Conservation (phyloP, 768 basidiomycete genomes). For the Harrya chromipes region DNA sequence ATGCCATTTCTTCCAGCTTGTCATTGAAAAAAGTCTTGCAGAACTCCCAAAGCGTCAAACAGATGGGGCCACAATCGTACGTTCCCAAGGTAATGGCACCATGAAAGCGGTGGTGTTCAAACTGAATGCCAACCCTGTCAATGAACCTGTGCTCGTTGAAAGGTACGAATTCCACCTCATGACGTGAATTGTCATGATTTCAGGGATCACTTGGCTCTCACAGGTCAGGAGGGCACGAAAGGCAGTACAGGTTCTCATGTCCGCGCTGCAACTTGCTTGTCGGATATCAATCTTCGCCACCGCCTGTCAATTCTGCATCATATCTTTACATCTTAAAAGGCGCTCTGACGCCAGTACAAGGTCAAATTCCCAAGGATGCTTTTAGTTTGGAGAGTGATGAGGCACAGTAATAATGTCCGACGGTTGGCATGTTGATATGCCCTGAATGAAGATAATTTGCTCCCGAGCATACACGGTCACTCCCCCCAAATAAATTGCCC, state of each 20-base stretch:
- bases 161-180: constrained; percentile 47
- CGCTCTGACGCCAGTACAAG: constrained; percentile 85
- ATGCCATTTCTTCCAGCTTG: constrained; percentile 48
- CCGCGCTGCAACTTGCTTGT: constrained; percentile 48
- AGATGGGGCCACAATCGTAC: constrained; percentile 78
- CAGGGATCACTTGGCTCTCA: constrained; percentile 5
- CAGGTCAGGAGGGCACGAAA: constrained; percentile 69
- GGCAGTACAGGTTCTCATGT: constrained; percentile 64
- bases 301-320: constrained; percentile 71
- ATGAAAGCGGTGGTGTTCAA: constrained; percentile 77
- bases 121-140: constrained; percentile 64
- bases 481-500: no score
- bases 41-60: constrained; percentile 69
- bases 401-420: neutral
- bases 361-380: constrained; percentile 80
- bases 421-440: constrained; percentile 3
- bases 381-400: constrained; percentile 52
- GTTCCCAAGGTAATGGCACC: constrained; percentile 59
- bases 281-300: constrained; percentile 74
- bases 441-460: neutral
- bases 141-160: constrained; percentile 71
- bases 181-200: constrained; percentile 18
- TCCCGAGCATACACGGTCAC: no score
- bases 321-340: constrained; percentile 81
- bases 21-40: constrained; percentile 72